Evolutionary conservation across 2,329 filamentous ascomycete genomes (phyloP).

Genomic region (Cordyceps cateniannulata): DNA sequence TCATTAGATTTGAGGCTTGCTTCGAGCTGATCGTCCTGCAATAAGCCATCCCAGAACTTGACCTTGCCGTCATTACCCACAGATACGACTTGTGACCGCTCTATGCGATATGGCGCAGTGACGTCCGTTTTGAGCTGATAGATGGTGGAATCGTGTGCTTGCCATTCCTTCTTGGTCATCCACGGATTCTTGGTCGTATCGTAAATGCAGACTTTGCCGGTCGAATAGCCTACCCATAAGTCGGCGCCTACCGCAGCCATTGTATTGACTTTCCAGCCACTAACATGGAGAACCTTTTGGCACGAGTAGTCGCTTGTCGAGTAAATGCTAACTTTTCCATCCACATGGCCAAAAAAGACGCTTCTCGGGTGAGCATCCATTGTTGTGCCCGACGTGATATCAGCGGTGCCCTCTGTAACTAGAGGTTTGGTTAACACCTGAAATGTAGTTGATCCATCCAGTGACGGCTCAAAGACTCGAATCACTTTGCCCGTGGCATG

Average conservation of each 20-base stretch:
- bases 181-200: constrained; percentile 78
- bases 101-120: constrained; percentile 78
- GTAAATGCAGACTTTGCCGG: constrained; percentile 88
- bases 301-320: constrained; percentile 71
- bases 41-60: constrained; percentile 82
- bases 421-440: constrained; percentile 69
- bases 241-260: constrained; percentile 73
- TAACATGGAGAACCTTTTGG: constrained; percentile 75
- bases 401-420: constrained; percentile 65
- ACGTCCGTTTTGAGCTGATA: constrained; percentile 70
- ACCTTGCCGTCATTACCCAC: constrained; percentile 82
- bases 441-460: constrained; percentile 62
- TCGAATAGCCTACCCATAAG: constrained; percentile 93
- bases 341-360: constrained; percentile 84
- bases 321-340: constrained; percentile 94
- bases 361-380: constrained; percentile 68
- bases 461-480: constrained; percentile 70
- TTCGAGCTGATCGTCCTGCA: constrained; percentile 95
- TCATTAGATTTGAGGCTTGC: constrained; percentile 79
- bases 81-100: constrained; percentile 77
- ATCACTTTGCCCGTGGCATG: constrained; percentile 82
- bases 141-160: constrained; percentile 78
- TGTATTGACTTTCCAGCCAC: constrained; percentile 90
- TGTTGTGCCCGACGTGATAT: constrained; percentile 77
- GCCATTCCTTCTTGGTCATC: constrained; percentile 91